These are phyloP conservation scores for Isabelozyma gotoi DNA, from an alignment of 805 yeast genomes.

Conservation along the genomic window DNA sequence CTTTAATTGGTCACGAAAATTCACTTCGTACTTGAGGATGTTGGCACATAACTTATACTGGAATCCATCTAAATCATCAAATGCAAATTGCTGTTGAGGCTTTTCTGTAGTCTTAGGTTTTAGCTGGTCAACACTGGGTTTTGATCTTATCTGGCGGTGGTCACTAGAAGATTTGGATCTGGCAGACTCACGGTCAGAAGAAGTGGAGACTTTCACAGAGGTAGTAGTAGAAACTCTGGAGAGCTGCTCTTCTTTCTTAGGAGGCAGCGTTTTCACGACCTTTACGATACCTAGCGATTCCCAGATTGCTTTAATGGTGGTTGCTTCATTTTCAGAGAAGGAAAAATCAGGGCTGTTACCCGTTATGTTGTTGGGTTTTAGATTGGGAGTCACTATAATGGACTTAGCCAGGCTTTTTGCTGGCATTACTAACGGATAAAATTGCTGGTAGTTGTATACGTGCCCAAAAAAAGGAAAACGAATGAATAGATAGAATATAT, in stretches of 20 bases:
- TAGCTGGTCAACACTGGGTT: not conserved
- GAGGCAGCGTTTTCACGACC: not conserved
- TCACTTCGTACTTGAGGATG: conserved; percentile 6
- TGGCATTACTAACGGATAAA: no score
- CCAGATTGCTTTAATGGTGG: not conserved
- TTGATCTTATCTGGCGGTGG: not conserved
- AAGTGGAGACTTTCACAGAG: not conserved
- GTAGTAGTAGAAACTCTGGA: not conserved
- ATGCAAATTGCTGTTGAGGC: not conserved
- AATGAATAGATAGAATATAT: not conserved
- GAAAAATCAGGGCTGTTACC: not conserved
- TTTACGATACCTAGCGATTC: not conserved
- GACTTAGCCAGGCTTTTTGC: not conserved
- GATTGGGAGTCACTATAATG: not conserved
- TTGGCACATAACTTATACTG: conserved; percentile 9
- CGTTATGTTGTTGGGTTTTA: not conserved
- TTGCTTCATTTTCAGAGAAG: not conserved
- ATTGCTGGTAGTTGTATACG: no score
- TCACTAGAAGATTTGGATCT: no score
- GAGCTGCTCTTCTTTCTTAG: not conserved
- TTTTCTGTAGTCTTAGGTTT: conserved; percentile 1
- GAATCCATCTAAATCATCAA: conserved; percentile 5
- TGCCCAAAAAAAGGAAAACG: no score
- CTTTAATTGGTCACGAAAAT: not conserved
- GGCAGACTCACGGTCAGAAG: no score